A percentile compares a stretch with the other conserved stretches of the same genome.
Conservation (phyloP, 805 yeast species). For the Zygoascus ofunaensis region DNA sequence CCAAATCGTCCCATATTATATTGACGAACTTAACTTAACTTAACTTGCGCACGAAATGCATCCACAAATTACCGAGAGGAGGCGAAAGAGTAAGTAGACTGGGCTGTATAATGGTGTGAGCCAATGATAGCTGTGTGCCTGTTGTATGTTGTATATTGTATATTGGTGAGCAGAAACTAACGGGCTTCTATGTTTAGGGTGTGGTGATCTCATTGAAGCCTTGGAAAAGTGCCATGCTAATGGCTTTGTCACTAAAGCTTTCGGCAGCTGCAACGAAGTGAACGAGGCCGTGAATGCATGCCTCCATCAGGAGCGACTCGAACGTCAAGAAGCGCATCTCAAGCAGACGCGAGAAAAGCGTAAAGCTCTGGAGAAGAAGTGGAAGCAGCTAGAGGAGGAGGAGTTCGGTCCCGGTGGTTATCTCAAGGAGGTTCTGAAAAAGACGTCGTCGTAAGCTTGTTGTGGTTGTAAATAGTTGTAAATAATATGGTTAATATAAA, state of each 20-base stretch:
- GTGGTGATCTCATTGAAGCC: slow-evolving; percentile 76
- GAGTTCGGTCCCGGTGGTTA: slow-evolving; percentile 69
- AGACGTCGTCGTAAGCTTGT: not conserved
- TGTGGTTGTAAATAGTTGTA: no score
- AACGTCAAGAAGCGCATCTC: slow-evolving; percentile 42
- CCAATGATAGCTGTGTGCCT: no score
- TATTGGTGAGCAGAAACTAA: no score
- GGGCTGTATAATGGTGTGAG: no score
- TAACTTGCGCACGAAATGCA: slow-evolving; percentile 33
- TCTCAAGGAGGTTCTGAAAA: slow-evolving; percentile 26
- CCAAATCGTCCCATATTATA: no score
- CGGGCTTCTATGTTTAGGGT: no score
- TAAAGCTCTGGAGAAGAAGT: slow-evolving; percentile 43
- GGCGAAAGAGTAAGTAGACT: slow-evolving; percentile 37
- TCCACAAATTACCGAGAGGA: slow-evolving; percentile 44
- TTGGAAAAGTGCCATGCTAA: slow-evolving; percentile 75
- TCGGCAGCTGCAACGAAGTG: slow-evolving; percentile 78
- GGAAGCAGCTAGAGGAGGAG: slow-evolving; percentile 63
- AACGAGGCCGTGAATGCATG: slow-evolving; percentile 74
- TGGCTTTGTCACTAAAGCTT: slow-evolving; percentile 55
- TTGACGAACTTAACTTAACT: no score
- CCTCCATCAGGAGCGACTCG: slow-evolving; percentile 67
- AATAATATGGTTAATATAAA: no score
- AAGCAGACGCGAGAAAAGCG: slow-evolving; percentile 48
- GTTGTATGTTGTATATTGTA: no score